Evolutionary conservation across 495 filamentous ascomycete genomes (phyloP).

Genomic region (Cryomyces minteri): DNA sequence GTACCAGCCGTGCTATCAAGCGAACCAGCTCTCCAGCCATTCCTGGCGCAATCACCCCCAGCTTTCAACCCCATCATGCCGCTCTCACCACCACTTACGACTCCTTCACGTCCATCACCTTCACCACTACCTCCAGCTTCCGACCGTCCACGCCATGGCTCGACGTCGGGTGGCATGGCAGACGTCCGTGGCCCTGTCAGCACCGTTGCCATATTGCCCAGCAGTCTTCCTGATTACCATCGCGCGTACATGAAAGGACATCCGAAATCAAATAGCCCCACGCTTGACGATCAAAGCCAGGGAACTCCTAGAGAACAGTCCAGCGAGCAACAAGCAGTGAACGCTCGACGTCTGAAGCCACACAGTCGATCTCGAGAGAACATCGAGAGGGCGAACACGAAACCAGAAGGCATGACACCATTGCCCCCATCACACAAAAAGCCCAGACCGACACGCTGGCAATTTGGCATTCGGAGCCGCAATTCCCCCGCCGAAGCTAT

Average conservation of each 20-base stretch:
- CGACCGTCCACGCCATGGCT: conserved; percentile 17
- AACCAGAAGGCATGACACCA: conserved; percentile 39
- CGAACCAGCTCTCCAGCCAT: conserved; percentile 26
- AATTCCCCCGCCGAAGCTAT: conserved; percentile 90
- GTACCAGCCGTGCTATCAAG: conserved; percentile 25
- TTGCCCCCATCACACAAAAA: conserved; percentile 32
- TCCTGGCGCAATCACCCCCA: conserved; percentile 33
- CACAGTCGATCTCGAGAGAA: conserved; percentile 45
- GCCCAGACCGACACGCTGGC: conserved; percentile 64
- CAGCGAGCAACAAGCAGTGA: conserved; percentile 57
- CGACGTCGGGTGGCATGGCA: conserved; percentile 12
- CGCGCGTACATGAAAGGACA: conserved; percentile 63
- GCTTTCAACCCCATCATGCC: conserved; percentile 24
- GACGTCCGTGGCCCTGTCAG: conserved; percentile 30
- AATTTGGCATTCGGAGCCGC: conserved; percentile 87
- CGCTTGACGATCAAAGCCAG: not conserved
- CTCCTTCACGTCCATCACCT: conserved; percentile 1
- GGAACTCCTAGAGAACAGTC: conserved; percentile 23
- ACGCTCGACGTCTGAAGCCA: conserved; percentile 57
- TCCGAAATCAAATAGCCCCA: conserved; percentile 6
- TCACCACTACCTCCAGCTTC: not conserved
- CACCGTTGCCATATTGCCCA: conserved; percentile 78
- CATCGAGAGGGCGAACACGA: conserved; percentile 39
- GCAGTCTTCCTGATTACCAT: conserved; percentile 77
- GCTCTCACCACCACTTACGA: conserved; percentile 14